phyloP scores from a whole-genome alignment of 2,329 filamentous ascomycete genomes.

The Geosmithia flava region DNA sequence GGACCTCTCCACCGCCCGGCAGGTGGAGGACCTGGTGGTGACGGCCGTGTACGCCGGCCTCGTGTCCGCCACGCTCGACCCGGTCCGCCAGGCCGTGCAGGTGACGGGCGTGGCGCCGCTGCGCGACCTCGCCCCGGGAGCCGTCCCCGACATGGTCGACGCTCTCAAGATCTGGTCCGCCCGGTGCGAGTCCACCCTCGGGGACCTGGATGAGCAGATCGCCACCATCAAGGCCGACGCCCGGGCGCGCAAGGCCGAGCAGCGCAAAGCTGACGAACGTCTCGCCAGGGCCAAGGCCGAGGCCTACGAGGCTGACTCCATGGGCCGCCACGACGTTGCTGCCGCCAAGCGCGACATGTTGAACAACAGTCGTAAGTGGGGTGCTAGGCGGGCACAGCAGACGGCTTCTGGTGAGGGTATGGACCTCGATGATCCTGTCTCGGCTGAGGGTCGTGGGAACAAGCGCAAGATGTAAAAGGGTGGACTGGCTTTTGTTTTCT shows the following conservation, averaged over 20 bases:
- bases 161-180: constrained; percentile 63
- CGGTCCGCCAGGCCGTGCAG: constrained; percentile 59
- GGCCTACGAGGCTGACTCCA: constrained; percentile 28
- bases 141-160: constrained; percentile 54
- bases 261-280: constrained; percentile 31
- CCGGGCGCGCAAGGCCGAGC: constrained; percentile 35
- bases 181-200: constrained; percentile 65
- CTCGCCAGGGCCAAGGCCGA: constrained; percentile 36
- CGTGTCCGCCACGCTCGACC: constrained; percentile 72
- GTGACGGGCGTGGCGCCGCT: constrained; percentile 74
- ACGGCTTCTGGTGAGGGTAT: constrained; percentile 25
- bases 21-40: constrained; percentile 79
- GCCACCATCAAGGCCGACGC: constrained; percentile 49
- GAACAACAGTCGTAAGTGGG: not conserved
- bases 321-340: constrained; percentile 3
- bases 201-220: constrained; percentile 66
- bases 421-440: constrained; percentile 42
- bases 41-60: constrained; percentile 79
- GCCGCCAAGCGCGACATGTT: not conserved
- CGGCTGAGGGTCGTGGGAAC: constrained; percentile 34
- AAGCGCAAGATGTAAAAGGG: constrained; percentile 37
- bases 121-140: constrained; percentile 68
- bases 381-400: not conserved
- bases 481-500: no score
- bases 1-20: constrained; percentile 50